Evolutionary conservation across 2,329 filamentous ascomycete genomes (phyloP).

Genomic region (Bipolaris oryzae): DNA sequence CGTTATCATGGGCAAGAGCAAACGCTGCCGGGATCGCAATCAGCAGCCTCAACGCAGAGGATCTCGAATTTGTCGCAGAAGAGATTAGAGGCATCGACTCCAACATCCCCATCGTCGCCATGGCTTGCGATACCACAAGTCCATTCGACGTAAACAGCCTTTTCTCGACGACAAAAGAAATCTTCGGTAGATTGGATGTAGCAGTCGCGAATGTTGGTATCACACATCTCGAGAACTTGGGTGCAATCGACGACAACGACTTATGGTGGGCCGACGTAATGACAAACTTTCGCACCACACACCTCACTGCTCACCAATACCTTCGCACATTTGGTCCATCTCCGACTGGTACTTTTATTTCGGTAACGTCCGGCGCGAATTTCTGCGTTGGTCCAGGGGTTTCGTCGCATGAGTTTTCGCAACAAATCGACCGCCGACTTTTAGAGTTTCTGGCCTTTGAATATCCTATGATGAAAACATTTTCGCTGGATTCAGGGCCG

Average conservation of each 20-base stretch:
- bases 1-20: neutral
- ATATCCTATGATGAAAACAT: neutral
- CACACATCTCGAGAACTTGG: neutral
- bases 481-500: neutral
- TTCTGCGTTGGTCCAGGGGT: neutral
- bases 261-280: slow-evolving; percentile 11
- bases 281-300: slow-evolving; percentile 17
- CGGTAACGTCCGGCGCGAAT: neutral
- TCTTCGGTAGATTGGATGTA: neutral
- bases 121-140: slow-evolving; percentile 4
- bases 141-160: neutral
- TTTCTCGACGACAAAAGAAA: neutral
- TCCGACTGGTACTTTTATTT: slow-evolving; percentile 5
- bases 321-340: slow-evolving; percentile 11
- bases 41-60: neutral
- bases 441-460: neutral
- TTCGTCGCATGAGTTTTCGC: neutral
- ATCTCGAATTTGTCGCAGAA: neutral
- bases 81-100: neutral
- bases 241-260: slow-evolving; percentile 3
- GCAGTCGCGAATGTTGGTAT: slow-evolving; percentile 1
- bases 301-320: slow-evolving; percentile 20
- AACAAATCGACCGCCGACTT: neutral
- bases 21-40: neutral
- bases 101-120: neutral